Evolutionary conservation across 1,284 basidiomycete species (phyloP), one percentile per base, ranked within the genome.

Genomic region (Marasmius tenuissimus): DNA sequence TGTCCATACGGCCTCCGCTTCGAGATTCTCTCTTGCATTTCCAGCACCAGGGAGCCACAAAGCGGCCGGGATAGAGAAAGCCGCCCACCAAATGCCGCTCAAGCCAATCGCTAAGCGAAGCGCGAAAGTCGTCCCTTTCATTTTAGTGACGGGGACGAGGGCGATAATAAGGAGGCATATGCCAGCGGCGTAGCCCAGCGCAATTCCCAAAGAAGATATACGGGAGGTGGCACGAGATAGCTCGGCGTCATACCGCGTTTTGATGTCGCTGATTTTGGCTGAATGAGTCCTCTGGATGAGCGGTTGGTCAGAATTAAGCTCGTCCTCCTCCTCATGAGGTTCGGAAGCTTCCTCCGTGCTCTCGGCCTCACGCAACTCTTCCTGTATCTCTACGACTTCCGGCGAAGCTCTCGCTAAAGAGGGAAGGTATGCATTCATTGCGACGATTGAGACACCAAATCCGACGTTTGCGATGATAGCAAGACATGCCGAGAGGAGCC

Each of bases 391-490:
- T 7, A 80, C 69, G 1, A 92, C 88, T 54, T 86, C 85, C 4
- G 84, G 83, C 0, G 88, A 83, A 40, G 85, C 83, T 63, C 83
- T 81, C 0, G 93, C 92, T 1, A 96, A 80, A 0, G 78, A 80
- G 0, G 94, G 94, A 4, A 97, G 82, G 73, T 96, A 96, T 0
- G 93, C 86, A 70, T 97, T 97, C 79, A 94, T 86, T 40, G 94
- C 94, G 8, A 97, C 95, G 12, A 89, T 81, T 11, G 89, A 91
- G 0, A 88, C 89, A 0, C 94, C 92, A 65, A 96, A 96, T 0
- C 88, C 85, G 14, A 94, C 87, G 69, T 94, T 95, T 6, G 94
- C 88, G 1, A 83, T 74, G 47, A 93, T 82, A 0, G 91, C 84
- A 3, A 95, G 78, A 0, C 88, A 66, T 1, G 88, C 85, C 0